Evolutionary conservation across 805 yeast genomes (phyloP).

Genomic region (Schizosaccharomyces lindneri): DNA sequence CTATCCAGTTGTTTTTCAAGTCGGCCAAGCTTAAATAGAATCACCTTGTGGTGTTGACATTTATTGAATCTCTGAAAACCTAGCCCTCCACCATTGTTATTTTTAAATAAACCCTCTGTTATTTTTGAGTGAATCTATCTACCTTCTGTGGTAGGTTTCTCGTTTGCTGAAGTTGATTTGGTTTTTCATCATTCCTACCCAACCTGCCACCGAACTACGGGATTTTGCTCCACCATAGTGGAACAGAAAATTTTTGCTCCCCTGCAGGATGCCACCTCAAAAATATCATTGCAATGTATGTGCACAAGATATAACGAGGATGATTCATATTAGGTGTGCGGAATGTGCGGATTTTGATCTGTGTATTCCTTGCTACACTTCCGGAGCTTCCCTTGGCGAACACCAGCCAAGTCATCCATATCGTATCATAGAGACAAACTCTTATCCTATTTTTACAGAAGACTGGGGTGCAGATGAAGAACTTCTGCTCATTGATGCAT

Average conservation of each 20-base stretch:
- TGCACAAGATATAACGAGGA: constrained; percentile 79
- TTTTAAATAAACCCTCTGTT: too few relatives aligned
- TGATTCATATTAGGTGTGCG: constrained; percentile 80
- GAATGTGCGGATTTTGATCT: constrained; percentile 79
- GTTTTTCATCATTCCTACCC: background rate
- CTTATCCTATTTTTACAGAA: constrained; percentile 69
- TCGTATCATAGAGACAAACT: constrained; percentile 74
- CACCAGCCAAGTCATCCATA: constrained; percentile 93
- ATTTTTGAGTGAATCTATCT: too few relatives aligned
- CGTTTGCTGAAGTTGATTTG: background rate
- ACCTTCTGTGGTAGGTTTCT: too few relatives aligned
- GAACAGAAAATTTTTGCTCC: background rate
- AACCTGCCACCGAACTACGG: too few relatives aligned
- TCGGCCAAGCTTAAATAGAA: too few relatives aligned
- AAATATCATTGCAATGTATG: constrained; percentile 54
- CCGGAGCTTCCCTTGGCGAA: constrained; percentile 52
- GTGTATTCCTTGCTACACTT: constrained; percentile 93
- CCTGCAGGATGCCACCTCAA: background rate
- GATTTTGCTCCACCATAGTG: background rate
- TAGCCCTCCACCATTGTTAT: too few relatives aligned
- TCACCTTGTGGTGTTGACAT: too few relatives aligned
- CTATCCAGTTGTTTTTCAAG: too few relatives aligned
- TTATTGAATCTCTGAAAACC: too few relatives aligned
- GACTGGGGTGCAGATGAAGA: constrained; percentile 99
- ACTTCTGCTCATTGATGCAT: constrained; percentile 62